Conservation (phyloP, 2,329 filamentous ascomycete genomes). For the Arthrobotrys sphaeroides region DNA sequence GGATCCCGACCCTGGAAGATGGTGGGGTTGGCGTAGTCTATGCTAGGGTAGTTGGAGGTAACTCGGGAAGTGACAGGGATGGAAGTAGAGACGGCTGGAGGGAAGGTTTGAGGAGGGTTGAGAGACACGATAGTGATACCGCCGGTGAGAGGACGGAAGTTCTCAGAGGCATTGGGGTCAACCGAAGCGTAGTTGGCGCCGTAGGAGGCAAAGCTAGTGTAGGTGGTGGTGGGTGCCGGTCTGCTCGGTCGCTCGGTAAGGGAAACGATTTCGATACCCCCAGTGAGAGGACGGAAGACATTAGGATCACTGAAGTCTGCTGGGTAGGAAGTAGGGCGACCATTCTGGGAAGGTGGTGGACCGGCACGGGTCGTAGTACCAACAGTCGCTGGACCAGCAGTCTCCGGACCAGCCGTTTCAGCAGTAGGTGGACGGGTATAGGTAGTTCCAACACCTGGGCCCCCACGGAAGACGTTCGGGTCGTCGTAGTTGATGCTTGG, state of each 20-base stretch:
- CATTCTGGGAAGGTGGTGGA: conserved; percentile 1
- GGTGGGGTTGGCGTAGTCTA: conserved; percentile 32
- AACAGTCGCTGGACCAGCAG: not conserved
- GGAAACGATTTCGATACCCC: conserved; percentile 33
- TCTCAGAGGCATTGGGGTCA: conserved; percentile 34
- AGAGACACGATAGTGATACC: conserved; percentile 30
- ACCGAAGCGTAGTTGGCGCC: conserved; percentile 38
- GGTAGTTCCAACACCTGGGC: not conserved
- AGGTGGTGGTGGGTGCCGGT: conserved; percentile 17
- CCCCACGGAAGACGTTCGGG: conserved; percentile 40
- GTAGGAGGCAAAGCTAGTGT: conserved; percentile 19
- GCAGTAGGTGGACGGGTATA: not conserved
- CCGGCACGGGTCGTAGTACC: not conserved
- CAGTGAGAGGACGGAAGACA: conserved; percentile 30
- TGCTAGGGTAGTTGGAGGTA: conserved; percentile 43
- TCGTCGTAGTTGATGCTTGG: conserved; percentile 51
- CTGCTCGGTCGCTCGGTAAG: conserved; percentile 3
- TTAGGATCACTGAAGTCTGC: conserved; percentile 31
- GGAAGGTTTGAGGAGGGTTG: conserved; percentile 38
- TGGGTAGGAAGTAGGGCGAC: conserved; percentile 25
- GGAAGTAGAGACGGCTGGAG: conserved; percentile 31
- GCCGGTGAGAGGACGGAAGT: conserved; percentile 33
- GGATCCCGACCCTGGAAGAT: conserved; percentile 24
- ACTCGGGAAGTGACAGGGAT: conserved; percentile 30
- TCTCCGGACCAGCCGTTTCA: not conserved